These are phyloP conservation scores for Tricholoma bakamatsutake DNA, from an alignment of 768 basidiomycete species.

Conservation along the genomic window DNA sequence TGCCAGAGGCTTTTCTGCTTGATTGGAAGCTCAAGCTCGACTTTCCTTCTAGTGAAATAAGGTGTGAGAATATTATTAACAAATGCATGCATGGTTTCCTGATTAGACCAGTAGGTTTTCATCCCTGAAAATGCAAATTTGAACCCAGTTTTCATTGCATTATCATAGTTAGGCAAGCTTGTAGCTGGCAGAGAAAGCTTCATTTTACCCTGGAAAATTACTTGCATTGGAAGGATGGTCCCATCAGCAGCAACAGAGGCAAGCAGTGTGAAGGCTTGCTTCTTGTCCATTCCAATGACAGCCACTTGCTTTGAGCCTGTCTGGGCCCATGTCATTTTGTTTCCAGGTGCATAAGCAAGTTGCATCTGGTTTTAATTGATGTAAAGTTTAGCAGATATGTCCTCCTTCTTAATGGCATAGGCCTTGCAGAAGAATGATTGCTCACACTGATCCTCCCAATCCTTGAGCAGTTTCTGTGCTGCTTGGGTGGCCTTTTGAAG, in stretches of 20 bases:
- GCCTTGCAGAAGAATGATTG: slow-evolving; percentile 20
- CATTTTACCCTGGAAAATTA: slow-evolving; percentile 15
- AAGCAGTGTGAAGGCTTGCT: slow-evolving; percentile 30
- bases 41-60: slow-evolving; percentile 14
- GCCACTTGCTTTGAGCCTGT: slow-evolving; percentile 28
- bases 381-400: slow-evolving; percentile 23
- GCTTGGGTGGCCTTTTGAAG: slow-evolving; percentile 22
- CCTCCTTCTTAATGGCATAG: slow-evolving; percentile 23
- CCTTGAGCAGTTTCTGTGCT: slow-evolving; percentile 27
- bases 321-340: slow-evolving; percentile 19
- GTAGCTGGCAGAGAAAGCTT: neutral
- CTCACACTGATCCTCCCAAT: slow-evolving; percentile 25
- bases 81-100: slow-evolving; percentile 14
- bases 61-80: slow-evolving; percentile 20
- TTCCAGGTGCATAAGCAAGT: slow-evolving; percentile 24
- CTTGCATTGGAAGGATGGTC: slow-evolving; percentile 19
- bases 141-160: neutral
- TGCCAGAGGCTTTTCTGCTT: slow-evolving; percentile 11
- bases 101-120: slow-evolving; percentile 23
- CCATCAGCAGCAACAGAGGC: slow-evolving; percentile 24
- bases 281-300: slow-evolving; percentile 29
- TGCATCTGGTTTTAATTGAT: slow-evolving; percentile 33
- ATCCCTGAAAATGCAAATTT: slow-evolving; percentile 10
- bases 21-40: slow-evolving; percentile 7
- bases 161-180: neutral